These are phyloP conservation scores for Alternaria novae-zelandiae DNA, from an alignment of 2,329 filamentous ascomycete genomes.

Conservation along the genomic window DNA sequence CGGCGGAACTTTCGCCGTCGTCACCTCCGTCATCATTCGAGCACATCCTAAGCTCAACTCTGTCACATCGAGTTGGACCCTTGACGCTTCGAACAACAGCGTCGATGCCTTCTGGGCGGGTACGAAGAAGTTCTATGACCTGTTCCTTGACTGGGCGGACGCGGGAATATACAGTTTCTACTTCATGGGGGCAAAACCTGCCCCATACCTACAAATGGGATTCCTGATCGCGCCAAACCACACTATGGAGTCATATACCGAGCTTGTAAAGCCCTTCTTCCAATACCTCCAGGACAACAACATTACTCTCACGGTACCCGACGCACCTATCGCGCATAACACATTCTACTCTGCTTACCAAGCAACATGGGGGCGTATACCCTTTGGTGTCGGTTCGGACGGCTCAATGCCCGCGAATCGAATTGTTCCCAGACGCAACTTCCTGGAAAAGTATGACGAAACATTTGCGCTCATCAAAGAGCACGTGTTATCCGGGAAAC, in stretches of 20 bases:
- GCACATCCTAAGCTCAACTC: slow-evolving; percentile 30
- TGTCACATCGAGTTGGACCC: slow-evolving; percentile 30
- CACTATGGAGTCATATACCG: slow-evolving; percentile 14
- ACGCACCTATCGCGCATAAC: slow-evolving; percentile 23
- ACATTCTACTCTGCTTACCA: neutral
- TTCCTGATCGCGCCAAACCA: slow-evolving; percentile 27
- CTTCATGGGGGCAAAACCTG: slow-evolving; percentile 19
- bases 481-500: too few relatives aligned
- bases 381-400: too few relatives aligned
- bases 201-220: slow-evolving; percentile 16
- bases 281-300: slow-evolving; percentile 14
- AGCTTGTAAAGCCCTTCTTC: slow-evolving; percentile 20
- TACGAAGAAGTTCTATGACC: slow-evolving; percentile 16
- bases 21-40: slow-evolving; percentile 20
- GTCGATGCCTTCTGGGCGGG: slow-evolving; percentile 27
- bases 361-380: too few relatives aligned
- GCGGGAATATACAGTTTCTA: slow-evolving; percentile 24
- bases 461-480: too few relatives aligned
- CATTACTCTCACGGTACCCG: slow-evolving; percentile 27
- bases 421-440: too few relatives aligned
- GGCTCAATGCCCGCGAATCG: too few relatives aligned
- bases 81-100: slow-evolving; percentile 22
- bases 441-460: too few relatives aligned
- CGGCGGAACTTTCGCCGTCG: slow-evolving; percentile 24
- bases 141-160: slow-evolving; percentile 21